These are phyloP conservation scores for Metschnikowia amazonensis DNA, from an alignment of 805 yeast genomes.

Conservation along the genomic window DNA sequence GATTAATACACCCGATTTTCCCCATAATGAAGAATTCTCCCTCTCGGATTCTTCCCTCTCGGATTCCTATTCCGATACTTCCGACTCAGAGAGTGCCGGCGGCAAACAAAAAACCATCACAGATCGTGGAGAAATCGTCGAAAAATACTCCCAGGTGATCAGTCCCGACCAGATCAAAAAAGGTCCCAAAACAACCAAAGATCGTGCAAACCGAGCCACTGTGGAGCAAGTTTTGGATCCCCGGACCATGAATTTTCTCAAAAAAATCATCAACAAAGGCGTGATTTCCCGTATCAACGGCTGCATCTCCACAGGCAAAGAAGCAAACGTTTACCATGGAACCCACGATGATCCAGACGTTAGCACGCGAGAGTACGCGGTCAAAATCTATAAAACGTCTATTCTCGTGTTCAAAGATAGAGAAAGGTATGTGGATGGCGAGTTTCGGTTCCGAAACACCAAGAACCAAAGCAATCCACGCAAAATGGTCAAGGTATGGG, in stretches of 20 bases:
- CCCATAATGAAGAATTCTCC: no score
- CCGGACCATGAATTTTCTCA: conserved; percentile 78
- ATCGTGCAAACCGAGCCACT: conserved; percentile 91
- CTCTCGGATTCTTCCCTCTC: no score
- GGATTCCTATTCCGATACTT: not conserved
- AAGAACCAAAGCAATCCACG: conserved; percentile 89
- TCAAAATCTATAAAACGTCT: conserved; percentile 93
- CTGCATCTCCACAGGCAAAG: conserved; percentile 94
- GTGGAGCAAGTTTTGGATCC: conserved; percentile 97
- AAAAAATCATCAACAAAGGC: conserved; percentile 79
- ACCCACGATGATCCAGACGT: conserved; percentile 55
- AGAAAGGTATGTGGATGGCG: conserved; percentile 94
- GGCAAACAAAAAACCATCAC: conserved; percentile 26
- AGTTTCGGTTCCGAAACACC: conserved; percentile 82
- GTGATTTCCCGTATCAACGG: conserved; percentile 84
- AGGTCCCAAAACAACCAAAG: conserved; percentile 62
- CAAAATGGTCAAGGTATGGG: conserved; percentile 98
- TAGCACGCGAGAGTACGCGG: conserved; percentile 61
- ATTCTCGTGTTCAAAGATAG: conserved; percentile 95
- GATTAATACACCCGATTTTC: no score
- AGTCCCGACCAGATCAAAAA: conserved; percentile 58
- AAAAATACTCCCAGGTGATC: conserved; percentile 61
- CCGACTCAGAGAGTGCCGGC: not conserved
- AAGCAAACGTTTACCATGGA: conserved; percentile 87
- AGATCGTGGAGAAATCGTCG: conserved; percentile 46